These are phyloP conservation scores for Xerocomellus amylosporus DNA, from an alignment of 768 basidiomycete species.

Conservation along the genomic window DNA sequence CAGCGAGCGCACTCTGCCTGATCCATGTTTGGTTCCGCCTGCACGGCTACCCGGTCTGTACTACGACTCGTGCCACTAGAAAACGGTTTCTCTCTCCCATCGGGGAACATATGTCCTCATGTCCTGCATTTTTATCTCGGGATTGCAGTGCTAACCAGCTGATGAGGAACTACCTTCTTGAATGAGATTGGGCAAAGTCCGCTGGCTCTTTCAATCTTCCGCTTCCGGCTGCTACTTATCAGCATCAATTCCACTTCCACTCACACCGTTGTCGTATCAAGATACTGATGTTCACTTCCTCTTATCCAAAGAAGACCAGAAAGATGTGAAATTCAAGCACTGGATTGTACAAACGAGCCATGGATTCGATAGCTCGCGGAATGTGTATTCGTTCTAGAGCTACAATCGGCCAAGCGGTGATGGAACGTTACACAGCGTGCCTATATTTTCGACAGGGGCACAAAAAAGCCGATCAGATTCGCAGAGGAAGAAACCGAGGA, in stretches of 20 bases:
- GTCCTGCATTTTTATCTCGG: neutral
- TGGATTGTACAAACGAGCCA: constrained; percentile 6
- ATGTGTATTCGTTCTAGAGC: constrained; percentile 7
- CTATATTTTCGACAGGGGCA: constrained; percentile 1
- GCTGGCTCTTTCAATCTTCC: constrained; percentile 20
- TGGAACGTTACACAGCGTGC: constrained; percentile 19
- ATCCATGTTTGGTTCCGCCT: neutral
- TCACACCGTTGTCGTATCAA: neutral
- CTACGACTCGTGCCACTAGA: no score
- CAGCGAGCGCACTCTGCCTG: neutral
- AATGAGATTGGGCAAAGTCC: neutral
- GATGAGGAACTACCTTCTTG: neutral
- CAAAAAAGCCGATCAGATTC: constrained; percentile 5
- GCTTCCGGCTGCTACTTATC: constrained; percentile 13
- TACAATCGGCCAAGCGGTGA: constrained; percentile 7
- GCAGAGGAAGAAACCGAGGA: neutral
- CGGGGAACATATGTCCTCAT: constrained; percentile 1
- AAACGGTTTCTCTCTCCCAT: neutral
- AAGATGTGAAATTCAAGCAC: constrained; percentile 4
- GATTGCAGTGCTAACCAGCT: neutral
- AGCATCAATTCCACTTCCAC: constrained; percentile 6
- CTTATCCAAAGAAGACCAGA: constrained; percentile 5
- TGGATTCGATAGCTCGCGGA: constrained; percentile 5
- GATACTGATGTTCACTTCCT: neutral
- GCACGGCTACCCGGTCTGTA: neutral